These are phyloP conservation scores for Byssothecium circinans DNA, from an alignment of 2,329 filamentous ascomycete genomes.

Conservation along the genomic window DNA sequence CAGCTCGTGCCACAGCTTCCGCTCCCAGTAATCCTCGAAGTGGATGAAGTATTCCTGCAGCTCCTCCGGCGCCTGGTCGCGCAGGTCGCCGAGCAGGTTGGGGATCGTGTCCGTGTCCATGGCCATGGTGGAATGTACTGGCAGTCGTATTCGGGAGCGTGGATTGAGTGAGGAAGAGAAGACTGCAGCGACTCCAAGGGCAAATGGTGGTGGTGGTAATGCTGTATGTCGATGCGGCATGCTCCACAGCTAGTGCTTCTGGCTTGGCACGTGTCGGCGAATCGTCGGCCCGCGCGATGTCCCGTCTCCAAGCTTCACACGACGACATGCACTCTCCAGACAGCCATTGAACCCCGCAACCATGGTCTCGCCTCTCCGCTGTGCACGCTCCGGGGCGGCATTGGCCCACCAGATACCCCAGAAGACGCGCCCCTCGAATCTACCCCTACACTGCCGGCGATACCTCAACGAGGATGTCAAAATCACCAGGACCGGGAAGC, in stretches of 20 bases:
- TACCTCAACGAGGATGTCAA: constrained; percentile 72
- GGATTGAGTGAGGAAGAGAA: not conserved
- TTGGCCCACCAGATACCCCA: constrained; percentile 35
- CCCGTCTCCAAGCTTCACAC: constrained; percentile 20
- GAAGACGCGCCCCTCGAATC: constrained; percentile 27
- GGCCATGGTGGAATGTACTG: constrained; percentile 31
- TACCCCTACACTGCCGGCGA: constrained; percentile 33
- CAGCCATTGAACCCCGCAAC: constrained; percentile 45
- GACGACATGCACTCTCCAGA: constrained; percentile 31
- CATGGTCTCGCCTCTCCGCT: constrained; percentile 45
- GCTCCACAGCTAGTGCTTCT: no score
- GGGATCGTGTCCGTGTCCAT: constrained; percentile 89
- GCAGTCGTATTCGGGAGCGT: not conserved
- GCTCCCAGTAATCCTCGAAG: constrained; percentile 97
- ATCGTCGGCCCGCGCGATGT: constrained; percentile 10
- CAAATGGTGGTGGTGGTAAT: no score
- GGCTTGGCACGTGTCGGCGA: no score
- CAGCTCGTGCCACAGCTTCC: constrained; percentile 98
- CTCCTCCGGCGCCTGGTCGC: constrained; percentile 83
- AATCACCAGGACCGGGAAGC: constrained; percentile 95
- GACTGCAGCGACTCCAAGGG: no score
- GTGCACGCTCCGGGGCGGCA: constrained; percentile 43
- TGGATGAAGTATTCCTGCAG: constrained; percentile 84
- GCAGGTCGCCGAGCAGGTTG: constrained; percentile 89
- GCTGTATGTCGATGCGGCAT: no score